phyloP scores from a whole-genome alignment of 495 filamentous ascomycete species.

The Cladorrhinum samala region DNA sequence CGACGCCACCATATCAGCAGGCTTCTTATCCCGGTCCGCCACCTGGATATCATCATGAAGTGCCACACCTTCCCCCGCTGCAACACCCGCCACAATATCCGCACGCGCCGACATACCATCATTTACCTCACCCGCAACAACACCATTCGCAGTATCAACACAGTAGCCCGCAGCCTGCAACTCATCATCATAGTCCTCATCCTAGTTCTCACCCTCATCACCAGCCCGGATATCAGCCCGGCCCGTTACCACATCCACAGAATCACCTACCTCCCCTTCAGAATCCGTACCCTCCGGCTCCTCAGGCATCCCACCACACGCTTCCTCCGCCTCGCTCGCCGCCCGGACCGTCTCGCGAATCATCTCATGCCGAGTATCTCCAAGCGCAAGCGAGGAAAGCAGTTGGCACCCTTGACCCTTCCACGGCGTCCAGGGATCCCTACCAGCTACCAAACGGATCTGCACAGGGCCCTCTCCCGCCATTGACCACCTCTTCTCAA shows the following conservation, averaged over 20 bases:
- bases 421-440: conserved; percentile 14
- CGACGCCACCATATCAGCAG: conserved; percentile 36
- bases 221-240: not conserved
- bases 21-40: conserved; percentile 17
- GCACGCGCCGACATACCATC: conserved; percentile 7
- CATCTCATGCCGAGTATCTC: conserved; percentile 36
- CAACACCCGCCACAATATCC: conserved; percentile 3
- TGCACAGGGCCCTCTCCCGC: conserved; percentile 26
- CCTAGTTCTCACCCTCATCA: not conserved
- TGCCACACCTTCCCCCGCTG: not conserved
- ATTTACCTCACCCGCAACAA: conserved; percentile 5
- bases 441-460: no score
- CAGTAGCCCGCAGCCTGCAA: not conserved
- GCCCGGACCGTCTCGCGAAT: conserved; percentile 17
- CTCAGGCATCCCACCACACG: conserved; percentile 14
- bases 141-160: conserved; percentile 6
- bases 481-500: conserved; percentile 3
- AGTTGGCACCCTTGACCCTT: conserved; percentile 27
- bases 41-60: conserved; percentile 7
- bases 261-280: conserved; percentile 13
- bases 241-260: conserved; percentile 1
- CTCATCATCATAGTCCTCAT: conserved; percentile 1
- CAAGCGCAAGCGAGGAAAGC: conserved; percentile 29
- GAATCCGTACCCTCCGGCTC: conserved; percentile 17
- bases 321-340: conserved; percentile 15